A percentile compares a stretch with the other conserved stretches of the same genome.
These are phyloP conservation scores for Picochlorum sp. DNA, from an alignment of 139 green algal species.

Conservation along the genomic window DNA sequence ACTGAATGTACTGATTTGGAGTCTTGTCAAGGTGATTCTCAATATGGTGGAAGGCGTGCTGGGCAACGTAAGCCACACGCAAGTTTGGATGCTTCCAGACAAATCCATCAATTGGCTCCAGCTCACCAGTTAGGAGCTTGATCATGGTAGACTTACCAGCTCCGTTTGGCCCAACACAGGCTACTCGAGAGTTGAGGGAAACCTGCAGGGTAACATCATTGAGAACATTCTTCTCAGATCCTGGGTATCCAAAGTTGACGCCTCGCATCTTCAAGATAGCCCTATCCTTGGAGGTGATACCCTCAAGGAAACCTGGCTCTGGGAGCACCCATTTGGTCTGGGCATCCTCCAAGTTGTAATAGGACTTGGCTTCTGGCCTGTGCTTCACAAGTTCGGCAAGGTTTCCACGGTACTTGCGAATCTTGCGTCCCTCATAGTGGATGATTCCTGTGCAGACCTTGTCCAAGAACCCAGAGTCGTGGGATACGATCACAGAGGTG, in stretches of 20 bases:
- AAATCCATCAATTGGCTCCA: slow-evolving; percentile 53
- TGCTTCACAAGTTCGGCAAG: slow-evolving; percentile 79
- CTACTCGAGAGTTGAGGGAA: slow-evolving; percentile 69
- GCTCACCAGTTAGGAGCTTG: slow-evolving; percentile 77
- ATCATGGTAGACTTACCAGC: slow-evolving; percentile 91
- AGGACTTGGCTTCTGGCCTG: slow-evolving; percentile 70
- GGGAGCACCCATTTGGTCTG: slow-evolving; percentile 68
- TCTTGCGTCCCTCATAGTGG: slow-evolving; percentile 79
- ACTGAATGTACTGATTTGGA: slow-evolving; percentile 82
- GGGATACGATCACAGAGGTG: slow-evolving; percentile 76
- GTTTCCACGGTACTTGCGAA: slow-evolving; percentile 79
- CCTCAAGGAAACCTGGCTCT: slow-evolving; percentile 84
- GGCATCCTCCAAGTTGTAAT: slow-evolving; percentile 66
- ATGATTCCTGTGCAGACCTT: slow-evolving; percentile 78
- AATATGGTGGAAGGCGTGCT: slow-evolving; percentile 94
- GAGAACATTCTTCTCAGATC: slow-evolving; percentile 48
- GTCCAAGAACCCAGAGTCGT: slow-evolving; percentile 85
- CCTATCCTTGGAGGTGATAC: slow-evolving; percentile 90
- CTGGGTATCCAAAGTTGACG: slow-evolving; percentile 75
- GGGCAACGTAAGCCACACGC: slow-evolving; percentile 89
- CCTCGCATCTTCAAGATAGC: slow-evolving; percentile 85
- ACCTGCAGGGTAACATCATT: slow-evolving; percentile 55
- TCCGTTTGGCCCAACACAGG: slow-evolving; percentile 71
- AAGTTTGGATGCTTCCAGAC: slow-evolving; percentile 88
- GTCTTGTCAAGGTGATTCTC: slow-evolving; percentile 37